These are phyloP conservation scores for Lentinus tigrinus DNA, from an alignment of 768 basidiomycete species.

Conservation along the genomic window DNA sequence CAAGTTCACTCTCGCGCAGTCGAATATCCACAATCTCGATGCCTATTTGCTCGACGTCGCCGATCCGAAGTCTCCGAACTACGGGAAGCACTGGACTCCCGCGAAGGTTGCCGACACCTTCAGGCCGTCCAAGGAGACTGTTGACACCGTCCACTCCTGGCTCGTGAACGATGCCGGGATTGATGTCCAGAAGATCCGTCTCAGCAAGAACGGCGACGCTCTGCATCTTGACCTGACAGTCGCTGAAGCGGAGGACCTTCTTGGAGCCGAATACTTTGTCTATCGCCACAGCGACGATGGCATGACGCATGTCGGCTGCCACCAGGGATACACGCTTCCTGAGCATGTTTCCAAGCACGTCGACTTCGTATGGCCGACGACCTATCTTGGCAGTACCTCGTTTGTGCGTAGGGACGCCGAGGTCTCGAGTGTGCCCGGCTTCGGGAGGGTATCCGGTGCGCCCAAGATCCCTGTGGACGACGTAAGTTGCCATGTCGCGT, in stretches of 20 bases:
- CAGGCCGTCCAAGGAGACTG: constrained; percentile 39
- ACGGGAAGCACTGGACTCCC: constrained; percentile 49
- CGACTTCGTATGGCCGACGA: constrained; percentile 70
- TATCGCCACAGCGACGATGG: constrained; percentile 54
- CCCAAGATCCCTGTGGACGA: background rate
- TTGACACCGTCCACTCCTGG: constrained; percentile 43
- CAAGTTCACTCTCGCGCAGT: constrained; percentile 47
- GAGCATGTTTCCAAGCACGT: constrained; percentile 54
- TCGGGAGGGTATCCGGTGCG: background rate
- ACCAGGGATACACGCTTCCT: constrained; percentile 63
- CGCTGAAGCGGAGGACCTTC: constrained; percentile 41
- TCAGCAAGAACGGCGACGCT: constrained; percentile 44
- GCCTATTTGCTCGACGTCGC: constrained; percentile 45
- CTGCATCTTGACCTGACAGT: constrained; percentile 40
- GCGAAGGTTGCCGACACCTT: constrained; percentile 44
- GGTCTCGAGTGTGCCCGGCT: background rate
- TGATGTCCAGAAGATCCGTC: constrained; percentile 33
- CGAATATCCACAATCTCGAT: constrained; percentile 43
- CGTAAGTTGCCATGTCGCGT: background rate
- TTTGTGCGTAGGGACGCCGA: background rate
- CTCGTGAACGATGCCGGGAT: constrained; percentile 39
- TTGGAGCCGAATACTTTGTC: constrained; percentile 51
- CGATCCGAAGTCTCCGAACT: constrained; percentile 47
- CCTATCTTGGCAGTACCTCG: constrained; percentile 45
- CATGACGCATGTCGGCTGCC: constrained; percentile 53